Percentiles rank a stretch among this genome's conserved stretches.
Evolutionary conservation across 78 protist species (phyloP).

Genomic region (Guillardia theta): DNA sequence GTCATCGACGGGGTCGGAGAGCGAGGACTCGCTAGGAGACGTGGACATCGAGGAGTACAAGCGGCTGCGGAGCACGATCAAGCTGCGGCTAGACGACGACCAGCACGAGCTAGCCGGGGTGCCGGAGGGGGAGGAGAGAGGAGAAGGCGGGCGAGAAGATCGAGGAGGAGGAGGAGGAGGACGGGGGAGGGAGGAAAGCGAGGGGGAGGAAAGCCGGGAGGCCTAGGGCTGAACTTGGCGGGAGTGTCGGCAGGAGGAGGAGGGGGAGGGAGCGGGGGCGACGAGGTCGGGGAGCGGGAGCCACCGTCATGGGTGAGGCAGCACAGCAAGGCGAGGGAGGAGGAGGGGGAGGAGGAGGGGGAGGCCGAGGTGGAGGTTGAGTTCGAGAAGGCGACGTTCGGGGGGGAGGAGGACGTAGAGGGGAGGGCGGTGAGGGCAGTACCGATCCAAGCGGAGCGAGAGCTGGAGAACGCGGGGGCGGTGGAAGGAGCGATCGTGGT

Average conservation of each 20-base stretch:
- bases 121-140: not conserved
- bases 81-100: not conserved
- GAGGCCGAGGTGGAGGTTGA: not conserved
- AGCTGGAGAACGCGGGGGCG: constrained; percentile 10
- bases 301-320: constrained; percentile 19
- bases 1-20: not conserved
- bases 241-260: no score
- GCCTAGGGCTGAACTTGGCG: no score
- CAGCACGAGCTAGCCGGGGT: not conserved
- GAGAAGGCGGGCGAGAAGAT: not conserved
- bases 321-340: constrained; percentile 10
- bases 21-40: not conserved
- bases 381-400: not conserved
- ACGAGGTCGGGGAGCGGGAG: not conserved
- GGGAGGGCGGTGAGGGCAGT: not conserved
- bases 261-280: not conserved
- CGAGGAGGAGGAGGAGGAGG: not conserved
- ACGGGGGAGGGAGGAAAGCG: not conserved
- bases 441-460: not conserved
- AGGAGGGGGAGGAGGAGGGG: not conserved
- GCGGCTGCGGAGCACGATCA: not conserved
- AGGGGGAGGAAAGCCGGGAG: not conserved
- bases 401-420: not conserved
- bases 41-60: not conserved
- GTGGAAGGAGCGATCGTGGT: not conserved